Percentiles rank a stretch among this genome's conserved stretches.
These are phyloP conservation scores for Pleurotus pulmonarius DNA, from an alignment of 768 basidiomycete genomes.

Conservation along the genomic window DNA sequence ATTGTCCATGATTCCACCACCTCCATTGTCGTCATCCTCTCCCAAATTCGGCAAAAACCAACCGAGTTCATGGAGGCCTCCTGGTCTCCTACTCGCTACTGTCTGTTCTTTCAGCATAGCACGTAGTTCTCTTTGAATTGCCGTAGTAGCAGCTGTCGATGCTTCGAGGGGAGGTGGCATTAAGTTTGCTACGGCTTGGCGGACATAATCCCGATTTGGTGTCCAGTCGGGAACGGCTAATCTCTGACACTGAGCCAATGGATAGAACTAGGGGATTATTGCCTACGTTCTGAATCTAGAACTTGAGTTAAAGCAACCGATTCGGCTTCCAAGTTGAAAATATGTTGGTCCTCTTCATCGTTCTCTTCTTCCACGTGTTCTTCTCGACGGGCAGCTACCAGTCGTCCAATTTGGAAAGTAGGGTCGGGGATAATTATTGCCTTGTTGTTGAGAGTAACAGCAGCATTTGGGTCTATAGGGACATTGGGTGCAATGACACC, in stretches of 20 bases:
- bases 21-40: neutral
- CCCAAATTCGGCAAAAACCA: slow-evolving; percentile 68
- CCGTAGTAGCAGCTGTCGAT: slow-evolving; percentile 46
- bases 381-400: slow-evolving; percentile 35
- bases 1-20: slow-evolving; percentile 49
- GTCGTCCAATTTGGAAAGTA: slow-evolving; percentile 44
- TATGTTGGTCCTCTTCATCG: slow-evolving; percentile 46
- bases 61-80: slow-evolving; percentile 52
- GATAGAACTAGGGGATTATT: neutral
- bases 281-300: neutral
- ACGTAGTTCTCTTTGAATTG: slow-evolving; percentile 60
- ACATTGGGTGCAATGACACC: slow-evolving; percentile 35
- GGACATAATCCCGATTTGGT: slow-evolving; percentile 49
- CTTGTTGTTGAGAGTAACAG: slow-evolving; percentile 32
- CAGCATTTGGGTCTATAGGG: slow-evolving; percentile 44
- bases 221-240: slow-evolving; percentile 42
- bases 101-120: slow-evolving; percentile 61
- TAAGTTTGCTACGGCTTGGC: slow-evolving; percentile 35
- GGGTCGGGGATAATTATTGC: slow-evolving; percentile 55
- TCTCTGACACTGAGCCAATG: neutral
- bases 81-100: slow-evolving; percentile 20
- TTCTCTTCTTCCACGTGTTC: slow-evolving; percentile 40
- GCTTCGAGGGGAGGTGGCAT: slow-evolving; percentile 63
- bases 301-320: slow-evolving; percentile 12
- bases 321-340: slow-evolving; percentile 31